phyloP scores from a whole-genome alignment of 202 grass and related monocot species.

The Dendrocalamus latiflorus region DNA sequence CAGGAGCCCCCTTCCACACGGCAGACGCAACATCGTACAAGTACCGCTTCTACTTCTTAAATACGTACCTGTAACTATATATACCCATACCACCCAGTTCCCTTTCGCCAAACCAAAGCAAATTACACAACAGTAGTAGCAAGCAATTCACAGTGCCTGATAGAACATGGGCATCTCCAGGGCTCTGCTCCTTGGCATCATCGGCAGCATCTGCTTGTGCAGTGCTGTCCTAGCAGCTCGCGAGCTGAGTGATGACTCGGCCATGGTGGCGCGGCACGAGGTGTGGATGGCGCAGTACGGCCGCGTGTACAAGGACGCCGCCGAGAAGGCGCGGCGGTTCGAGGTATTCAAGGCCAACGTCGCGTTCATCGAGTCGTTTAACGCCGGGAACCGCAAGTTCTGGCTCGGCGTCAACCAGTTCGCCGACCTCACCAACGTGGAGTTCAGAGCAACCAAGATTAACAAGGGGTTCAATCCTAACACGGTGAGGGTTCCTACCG shows the following conservation, averaged over 20 bases:
- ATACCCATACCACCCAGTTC: background rate
- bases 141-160: background rate
- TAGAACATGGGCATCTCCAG: background rate
- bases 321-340: conserved; percentile 23
- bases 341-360: conserved; percentile 34
- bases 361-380: conserved; percentile 37
- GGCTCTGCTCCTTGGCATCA: background rate
- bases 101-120: background rate
- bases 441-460: conserved; percentile 9
- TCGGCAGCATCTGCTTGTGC: background rate
- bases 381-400: conserved; percentile 18
- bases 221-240: background rate
- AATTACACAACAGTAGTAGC: background rate
- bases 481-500: background rate
- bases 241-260: background rate
- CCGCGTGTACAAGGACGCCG: conserved; percentile 27
- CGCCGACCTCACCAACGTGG: background rate
- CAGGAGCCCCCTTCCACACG: too few relatives aligned
- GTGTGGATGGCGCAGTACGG: conserved; percentile 34
- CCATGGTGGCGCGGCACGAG: conserved; percentile 30
- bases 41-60: background rate
- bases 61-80: background rate
- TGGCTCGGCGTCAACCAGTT: conserved; percentile 24
- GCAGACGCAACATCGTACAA: background rate
- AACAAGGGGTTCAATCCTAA: background rate